Conservation (phyloP, 2,329 filamentous ascomycete species). For the Nannizziopsis arthrosporioides region DNA sequence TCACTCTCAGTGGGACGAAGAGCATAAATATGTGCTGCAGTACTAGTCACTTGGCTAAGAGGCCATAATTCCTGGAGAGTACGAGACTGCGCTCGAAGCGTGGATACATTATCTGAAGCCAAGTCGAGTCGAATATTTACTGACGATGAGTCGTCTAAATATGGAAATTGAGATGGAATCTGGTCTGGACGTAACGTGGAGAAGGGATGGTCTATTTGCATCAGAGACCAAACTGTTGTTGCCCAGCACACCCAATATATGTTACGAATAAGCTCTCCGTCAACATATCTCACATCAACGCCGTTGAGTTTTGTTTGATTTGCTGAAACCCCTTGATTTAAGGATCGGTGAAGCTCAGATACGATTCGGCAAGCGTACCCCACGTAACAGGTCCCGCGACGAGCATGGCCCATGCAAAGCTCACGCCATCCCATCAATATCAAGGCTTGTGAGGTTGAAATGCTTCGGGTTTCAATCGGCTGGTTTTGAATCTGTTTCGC, state of each 20-base stretch:
- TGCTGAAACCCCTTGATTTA: slow-evolving; percentile 10
- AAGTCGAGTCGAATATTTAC: slow-evolving; percentile 10
- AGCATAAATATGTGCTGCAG: slow-evolving; percentile 11
- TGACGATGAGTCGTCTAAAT: slow-evolving; percentile 9
- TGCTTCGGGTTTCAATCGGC: slow-evolving; percentile 4
- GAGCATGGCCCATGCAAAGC: slow-evolving; percentile 10
- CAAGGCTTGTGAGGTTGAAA: slow-evolving; percentile 10
- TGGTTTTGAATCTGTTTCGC: slow-evolving; percentile 7
- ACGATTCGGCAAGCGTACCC: slow-evolving; percentile 10
- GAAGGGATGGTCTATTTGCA: slow-evolving; percentile 11
- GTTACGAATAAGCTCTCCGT: slow-evolving; percentile 12
- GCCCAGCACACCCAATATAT: slow-evolving; percentile 12
- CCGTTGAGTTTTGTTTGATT: slow-evolving; percentile 11
- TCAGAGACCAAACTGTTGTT: slow-evolving; percentile 11
- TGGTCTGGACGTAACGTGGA: slow-evolving; percentile 8
- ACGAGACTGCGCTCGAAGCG: slow-evolving; percentile 7
- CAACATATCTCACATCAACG: slow-evolving; percentile 11
- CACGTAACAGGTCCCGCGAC: slow-evolving; percentile 6
- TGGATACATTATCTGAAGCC: slow-evolving; percentile 11
- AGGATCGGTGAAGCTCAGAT: slow-evolving; percentile 6
- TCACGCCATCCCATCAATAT: slow-evolving; percentile 12
- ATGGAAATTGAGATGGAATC: slow-evolving; percentile 11
- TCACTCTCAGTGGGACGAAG: slow-evolving; percentile 8
- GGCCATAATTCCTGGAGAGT: slow-evolving; percentile 11
- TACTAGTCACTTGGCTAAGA: slow-evolving; percentile 11